phyloP scores from a whole-genome alignment of 1,284 basidiomycete genomes.

The Moesziomyces parantarcticus region DNA sequence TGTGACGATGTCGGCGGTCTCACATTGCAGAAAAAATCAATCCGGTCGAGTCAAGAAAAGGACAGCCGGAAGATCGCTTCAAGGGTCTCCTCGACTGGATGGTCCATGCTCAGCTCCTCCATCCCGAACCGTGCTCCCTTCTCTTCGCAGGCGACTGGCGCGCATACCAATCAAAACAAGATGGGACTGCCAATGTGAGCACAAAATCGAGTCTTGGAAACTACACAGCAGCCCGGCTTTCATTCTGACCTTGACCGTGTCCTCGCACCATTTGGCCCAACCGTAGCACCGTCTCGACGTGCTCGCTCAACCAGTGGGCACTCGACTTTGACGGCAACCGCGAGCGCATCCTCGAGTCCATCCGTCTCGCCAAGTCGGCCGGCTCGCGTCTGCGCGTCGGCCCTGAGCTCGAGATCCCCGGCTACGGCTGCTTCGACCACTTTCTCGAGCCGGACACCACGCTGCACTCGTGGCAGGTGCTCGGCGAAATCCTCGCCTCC shows the following conservation, averaged over 20 bases:
- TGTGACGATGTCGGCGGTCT: background rate
- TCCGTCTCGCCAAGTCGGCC: conserved; percentile 83
- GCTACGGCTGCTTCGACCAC: conserved; percentile 62
- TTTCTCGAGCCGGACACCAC: conserved; percentile 61
- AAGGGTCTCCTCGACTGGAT: background rate
- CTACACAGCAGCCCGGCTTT: background rate
- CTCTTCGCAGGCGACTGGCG: background rate
- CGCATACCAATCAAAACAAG: background rate
- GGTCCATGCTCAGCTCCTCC: conserved; percentile 7
- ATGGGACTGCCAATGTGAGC: conserved; percentile 47
- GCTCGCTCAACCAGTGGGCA: conserved; percentile 95
- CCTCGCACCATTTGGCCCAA: background rate
- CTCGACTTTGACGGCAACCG: conserved; percentile 86
- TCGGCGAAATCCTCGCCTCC: conserved; percentile 54
- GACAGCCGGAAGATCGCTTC: conserved; percentile 6
- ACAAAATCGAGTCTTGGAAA: too few relatives aligned
- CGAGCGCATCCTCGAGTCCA: conserved; percentile 89
- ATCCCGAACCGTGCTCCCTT: background rate
- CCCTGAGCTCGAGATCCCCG: conserved; percentile 98
- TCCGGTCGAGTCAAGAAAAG: background rate
- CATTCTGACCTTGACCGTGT: too few relatives aligned
- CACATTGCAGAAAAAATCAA: background rate
- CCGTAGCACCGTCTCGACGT: conserved; percentile 70
- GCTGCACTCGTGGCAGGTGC: conserved; percentile 65
- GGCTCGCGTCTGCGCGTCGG: conserved; percentile 96